phyloP scores from a whole-genome alignment of 352 stramenopile genomes.

The Phytophthora brassicae region DNA sequence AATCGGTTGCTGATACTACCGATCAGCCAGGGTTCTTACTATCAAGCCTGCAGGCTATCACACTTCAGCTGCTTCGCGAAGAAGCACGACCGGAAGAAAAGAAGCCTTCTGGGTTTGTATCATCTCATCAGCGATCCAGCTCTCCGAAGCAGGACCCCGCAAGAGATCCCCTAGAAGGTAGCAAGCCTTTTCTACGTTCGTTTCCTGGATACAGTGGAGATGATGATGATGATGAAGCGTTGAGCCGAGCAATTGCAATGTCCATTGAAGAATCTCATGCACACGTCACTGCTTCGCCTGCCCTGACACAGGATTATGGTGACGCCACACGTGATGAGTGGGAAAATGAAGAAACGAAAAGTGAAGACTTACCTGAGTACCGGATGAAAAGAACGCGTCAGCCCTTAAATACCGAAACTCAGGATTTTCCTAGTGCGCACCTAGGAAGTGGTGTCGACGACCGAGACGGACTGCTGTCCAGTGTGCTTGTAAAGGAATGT shows the following conservation, averaged over 20 bases:
- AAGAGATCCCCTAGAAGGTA: not conserved
- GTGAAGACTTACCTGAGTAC: conserved; percentile 16
- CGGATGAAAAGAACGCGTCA: conserved; percentile 34
- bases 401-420: conserved; percentile 61
- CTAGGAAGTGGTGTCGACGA: conserved; percentile 48
- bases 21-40: conserved; percentile 48
- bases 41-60: conserved; percentile 50
- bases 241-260: conserved; percentile 44
- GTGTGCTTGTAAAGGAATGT: conserved; percentile 82
- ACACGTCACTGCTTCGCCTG: not conserved
- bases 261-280: conserved; percentile 38
- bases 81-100: conserved; percentile 47
- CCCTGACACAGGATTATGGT: not conserved
- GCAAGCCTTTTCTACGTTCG: not conserved
- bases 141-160: conserved; percentile 1
- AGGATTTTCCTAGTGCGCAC: conserved; percentile 60
- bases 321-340: not conserved
- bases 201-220: conserved; percentile 13
- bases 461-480: conserved; percentile 65
- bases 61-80: conserved; percentile 56
- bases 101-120: conserved; percentile 19
- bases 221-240: conserved; percentile 31
- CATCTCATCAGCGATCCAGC: not conserved
- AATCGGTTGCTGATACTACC: conserved; percentile 13
- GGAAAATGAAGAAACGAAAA: conserved; percentile 42